Evolutionary conservation across 805 yeast genomes (phyloP).

Genomic region (Cyberlindnera japonica): DNA sequence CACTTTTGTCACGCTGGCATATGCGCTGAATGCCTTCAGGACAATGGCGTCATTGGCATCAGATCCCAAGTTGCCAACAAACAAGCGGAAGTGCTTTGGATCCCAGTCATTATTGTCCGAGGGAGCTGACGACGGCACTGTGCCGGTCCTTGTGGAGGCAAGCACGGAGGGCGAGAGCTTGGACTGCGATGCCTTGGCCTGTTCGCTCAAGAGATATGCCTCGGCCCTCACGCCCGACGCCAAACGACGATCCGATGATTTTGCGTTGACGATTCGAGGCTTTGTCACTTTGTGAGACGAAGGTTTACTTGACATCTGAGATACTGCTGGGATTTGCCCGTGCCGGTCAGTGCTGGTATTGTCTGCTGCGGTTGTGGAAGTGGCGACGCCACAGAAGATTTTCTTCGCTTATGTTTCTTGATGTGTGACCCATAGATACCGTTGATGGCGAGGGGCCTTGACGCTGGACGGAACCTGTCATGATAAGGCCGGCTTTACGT

Average conservation of each 20-base stretch:
- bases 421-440: too few species aligned
- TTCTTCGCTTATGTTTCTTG: too few species aligned
- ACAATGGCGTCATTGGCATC: slow-evolving; percentile 61
- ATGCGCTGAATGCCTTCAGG: slow-evolving; percentile 50
- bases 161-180: slow-evolving; percentile 13
- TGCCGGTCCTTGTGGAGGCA: slow-evolving; percentile 10
- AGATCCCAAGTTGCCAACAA: slow-evolving; percentile 70
- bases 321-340: too few species aligned
- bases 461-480: not conserved
- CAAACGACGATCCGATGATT: slow-evolving; percentile 50
- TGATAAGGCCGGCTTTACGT: too few species aligned
- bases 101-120: slow-evolving; percentile 59
- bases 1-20: slow-evolving; percentile 51
- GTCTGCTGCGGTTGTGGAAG: too few species aligned
- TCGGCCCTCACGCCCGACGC: slow-evolving; percentile 49
- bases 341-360: too few species aligned
- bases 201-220: slow-evolving; percentile 35
- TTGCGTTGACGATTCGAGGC: slow-evolving; percentile 21
- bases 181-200: slow-evolving; percentile 17
- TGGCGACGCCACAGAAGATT: not conserved
- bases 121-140: slow-evolving; percentile 5
- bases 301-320: not conserved
- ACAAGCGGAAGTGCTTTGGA: slow-evolving; percentile 64
- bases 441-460: too few species aligned
- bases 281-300: slow-evolving; percentile 11